These are phyloP conservation scores for Tylopilus sp. DNA, from an alignment of 1,284 basidiomycete species.

Conservation along the genomic window DNA sequence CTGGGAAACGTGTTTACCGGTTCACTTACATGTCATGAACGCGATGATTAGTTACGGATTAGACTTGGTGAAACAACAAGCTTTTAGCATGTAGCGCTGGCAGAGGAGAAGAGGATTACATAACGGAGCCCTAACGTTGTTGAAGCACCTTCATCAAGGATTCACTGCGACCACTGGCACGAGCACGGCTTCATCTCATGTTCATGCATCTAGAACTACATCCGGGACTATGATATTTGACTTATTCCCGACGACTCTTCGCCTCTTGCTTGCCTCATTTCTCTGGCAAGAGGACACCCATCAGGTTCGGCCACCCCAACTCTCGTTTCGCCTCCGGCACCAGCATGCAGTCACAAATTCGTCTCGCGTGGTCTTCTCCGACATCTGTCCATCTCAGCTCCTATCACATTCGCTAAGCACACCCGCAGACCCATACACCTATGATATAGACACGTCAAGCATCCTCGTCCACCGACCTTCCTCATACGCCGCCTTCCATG, in stretches of 20 bases:
- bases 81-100: background rate
- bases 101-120: slow-evolving; percentile 6
- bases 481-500: slow-evolving; percentile 43
- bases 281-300: slow-evolving; percentile 20
- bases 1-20: background rate
- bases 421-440: slow-evolving; percentile 32
- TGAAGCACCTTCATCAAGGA: background rate
- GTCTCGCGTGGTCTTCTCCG: slow-evolving; percentile 52
- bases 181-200: background rate
- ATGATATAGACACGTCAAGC: slow-evolving; percentile 35
- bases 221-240: slow-evolving; percentile 18
- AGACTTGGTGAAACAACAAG: background rate
- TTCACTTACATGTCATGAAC: background rate
- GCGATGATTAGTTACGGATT: too few relatives aligned
- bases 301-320: slow-evolving; percentile 20
- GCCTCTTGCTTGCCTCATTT: slow-evolving; percentile 23
- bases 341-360: slow-evolving; percentile 50
- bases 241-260: slow-evolving; percentile 24
- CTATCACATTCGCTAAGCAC: slow-evolving; percentile 21
- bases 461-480: slow-evolving; percentile 43
- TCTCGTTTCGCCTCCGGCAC: slow-evolving; percentile 62
- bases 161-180: background rate
- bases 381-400: slow-evolving; percentile 37
- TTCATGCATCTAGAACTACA: background rate
- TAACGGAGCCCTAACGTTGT: background rate